Conservation (phyloP, 2,329 filamentous ascomycete species). For the Penicillium sp. region DNA sequence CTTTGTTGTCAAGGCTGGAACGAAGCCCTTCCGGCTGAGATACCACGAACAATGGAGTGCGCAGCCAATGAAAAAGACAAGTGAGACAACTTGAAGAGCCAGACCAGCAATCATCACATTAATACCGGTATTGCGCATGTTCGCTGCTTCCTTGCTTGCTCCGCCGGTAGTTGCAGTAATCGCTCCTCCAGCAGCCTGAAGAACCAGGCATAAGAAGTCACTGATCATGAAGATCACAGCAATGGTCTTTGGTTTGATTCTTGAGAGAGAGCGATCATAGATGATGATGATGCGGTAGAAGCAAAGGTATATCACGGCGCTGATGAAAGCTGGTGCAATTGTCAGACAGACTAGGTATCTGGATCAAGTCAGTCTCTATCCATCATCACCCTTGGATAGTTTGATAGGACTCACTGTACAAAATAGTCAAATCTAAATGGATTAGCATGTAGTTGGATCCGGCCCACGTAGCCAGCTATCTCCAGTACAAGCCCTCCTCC, state of each 20-base stretch:
- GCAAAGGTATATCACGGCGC: conserved; percentile 4
- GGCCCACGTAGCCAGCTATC: conserved; percentile 3
- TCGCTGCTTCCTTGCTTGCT: not conserved
- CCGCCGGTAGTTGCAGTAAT: not conserved
- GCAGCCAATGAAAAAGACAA: not conserved
- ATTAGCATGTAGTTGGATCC: not conserved
- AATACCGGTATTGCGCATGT: not conserved
- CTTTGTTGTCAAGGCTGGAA: not conserved
- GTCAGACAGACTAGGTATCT: conserved; percentile 7
- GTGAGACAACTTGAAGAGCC: conserved; percentile 3
- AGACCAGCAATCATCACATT: conserved; percentile 5
- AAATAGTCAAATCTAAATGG: not conserved
- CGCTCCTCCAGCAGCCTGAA: conserved; percentile 4
- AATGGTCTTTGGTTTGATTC: not conserved
- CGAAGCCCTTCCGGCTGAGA: not conserved
- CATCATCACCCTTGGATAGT: too few relatives aligned
- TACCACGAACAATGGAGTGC: not conserved
- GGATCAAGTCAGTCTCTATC: not conserved
- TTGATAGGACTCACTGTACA: not conserved
- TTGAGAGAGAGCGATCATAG: not conserved
- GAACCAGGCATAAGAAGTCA: conserved; percentile 3
- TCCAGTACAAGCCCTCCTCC: conserved; percentile 1
- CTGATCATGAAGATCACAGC: not conserved
- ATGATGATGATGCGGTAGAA: conserved; percentile 5
- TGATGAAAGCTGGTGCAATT: conserved; percentile 2